Evolutionary conservation across 768 basidiomycete species (phyloP).

Genomic region (Lactarius akahatsu): DNA sequence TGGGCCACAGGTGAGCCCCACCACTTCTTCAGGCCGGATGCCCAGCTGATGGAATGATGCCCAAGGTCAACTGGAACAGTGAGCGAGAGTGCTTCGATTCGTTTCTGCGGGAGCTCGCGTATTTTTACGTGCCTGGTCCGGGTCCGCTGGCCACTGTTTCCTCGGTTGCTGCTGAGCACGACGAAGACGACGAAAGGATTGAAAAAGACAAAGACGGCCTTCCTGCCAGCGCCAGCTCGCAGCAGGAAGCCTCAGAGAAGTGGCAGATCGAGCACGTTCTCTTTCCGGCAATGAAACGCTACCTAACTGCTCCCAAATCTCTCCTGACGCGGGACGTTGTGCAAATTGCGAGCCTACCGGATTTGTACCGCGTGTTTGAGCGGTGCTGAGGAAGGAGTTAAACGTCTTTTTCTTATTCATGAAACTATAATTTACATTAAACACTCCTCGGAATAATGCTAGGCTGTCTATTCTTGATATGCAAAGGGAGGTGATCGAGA

Average conservation of each 20-base stretch:
- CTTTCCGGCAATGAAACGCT: conserved; percentile 81
- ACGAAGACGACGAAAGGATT: neutral
- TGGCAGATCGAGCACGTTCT: conserved; percentile 93
- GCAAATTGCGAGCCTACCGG: conserved; percentile 86
- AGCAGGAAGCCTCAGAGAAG: conserved; percentile 55
- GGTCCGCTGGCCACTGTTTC: conserved; percentile 33
- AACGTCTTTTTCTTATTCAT: neutral
- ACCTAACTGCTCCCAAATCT: conserved; percentile 66
- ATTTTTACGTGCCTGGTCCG: conserved; percentile 80
- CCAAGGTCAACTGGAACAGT: conserved; percentile 82
- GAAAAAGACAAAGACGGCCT: conserved; percentile 14
- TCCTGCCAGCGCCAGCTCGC: conserved; percentile 32
- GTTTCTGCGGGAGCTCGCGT: conserved; percentile 86
- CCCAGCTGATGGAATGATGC: conserved; percentile 7
- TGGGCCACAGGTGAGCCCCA: conserved; percentile 67
- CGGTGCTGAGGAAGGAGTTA: conserved; percentile 54
- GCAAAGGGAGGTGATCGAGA: conserved; percentile 2
- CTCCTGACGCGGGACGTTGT: conserved; percentile 73
- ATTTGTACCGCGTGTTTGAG: conserved; percentile 94
- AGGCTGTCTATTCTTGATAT: conserved; percentile 5
- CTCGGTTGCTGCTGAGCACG: conserved; percentile 14
- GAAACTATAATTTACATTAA: conserved; percentile 21
- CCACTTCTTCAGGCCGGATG: conserved; percentile 4
- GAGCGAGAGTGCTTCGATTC: conserved; percentile 85
- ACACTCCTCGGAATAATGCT: conserved; percentile 7